Base-by-base conservation (phyloP, 768 basidiomycete species). In the Calocybe cyanea region DNA sequence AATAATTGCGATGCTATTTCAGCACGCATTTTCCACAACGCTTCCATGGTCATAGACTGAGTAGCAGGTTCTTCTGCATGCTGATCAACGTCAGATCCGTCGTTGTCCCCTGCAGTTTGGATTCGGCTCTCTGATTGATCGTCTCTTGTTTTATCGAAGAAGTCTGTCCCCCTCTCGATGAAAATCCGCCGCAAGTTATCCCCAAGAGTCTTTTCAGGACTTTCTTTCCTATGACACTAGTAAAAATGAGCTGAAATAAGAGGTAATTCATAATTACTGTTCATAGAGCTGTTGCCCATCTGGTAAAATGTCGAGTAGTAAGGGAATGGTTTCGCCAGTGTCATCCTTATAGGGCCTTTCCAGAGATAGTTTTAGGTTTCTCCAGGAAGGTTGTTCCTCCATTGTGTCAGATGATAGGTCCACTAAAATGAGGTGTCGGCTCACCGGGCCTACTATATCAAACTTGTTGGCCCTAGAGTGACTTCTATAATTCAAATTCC, bases 301-400 rank as follows among this genome's bases (percentile, higher is more conserved):
- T 19, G 76, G 70, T 6, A 76, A 73, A 44, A 92, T 86, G 57
- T 92, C 88, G 20, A 75, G 65, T 21, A 92, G 65, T 4, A 71
- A 68, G 19, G 78, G 83, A 21, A 91, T 77, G 7, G 58, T 71
- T 36, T 76, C 68, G 7, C 85, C 87, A 30, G 74, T 64, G 53
- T 92, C 88, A 56, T 89, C 84, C 62, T 84, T 89, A 68, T 90
- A 90, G 0, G 86, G 87, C 31, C 80, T 71, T 59, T 92, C 89
- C 24, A 92, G 72, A 1, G 87, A 83, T 8, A 91, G 66, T 49
- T 66, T 82, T 30, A 83, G 67, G 51, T 73, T 73, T 57, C 76
- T 81, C 77, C 81, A 85, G 7, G 69, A 59, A 9, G 71, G 71
- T 41, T 70, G 61, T 28, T 11, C 25, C 24, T 52, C 47, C 56